Percentiles rank a stretch among this genome's conserved stretches.
phyloP scores from a whole-genome alignment of 1,139 yeast species.

The Magnusiomyces suaveolens region DNA sequence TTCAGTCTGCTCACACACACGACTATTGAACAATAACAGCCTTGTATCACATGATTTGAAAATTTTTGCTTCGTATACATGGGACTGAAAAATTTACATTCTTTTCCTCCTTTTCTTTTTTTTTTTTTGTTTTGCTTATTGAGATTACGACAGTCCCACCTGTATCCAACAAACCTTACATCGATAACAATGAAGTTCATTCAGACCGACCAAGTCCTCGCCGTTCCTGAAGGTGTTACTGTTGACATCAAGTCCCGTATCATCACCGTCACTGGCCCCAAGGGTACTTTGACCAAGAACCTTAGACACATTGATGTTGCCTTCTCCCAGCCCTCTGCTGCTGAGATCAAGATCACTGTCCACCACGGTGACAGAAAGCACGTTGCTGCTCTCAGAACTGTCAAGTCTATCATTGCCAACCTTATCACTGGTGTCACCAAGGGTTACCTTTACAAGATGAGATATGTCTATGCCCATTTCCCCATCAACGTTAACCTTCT shows the following conservation, averaged over 20 bases:
- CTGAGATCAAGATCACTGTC: conserved; percentile 76
- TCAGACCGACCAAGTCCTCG: conserved; percentile 86
- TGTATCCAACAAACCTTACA: conserved; percentile 1
- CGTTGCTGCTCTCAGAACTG: conserved; percentile 99
- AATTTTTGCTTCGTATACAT: neutral
- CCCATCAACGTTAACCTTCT: conserved; percentile 96
- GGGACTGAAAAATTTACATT: neutral
- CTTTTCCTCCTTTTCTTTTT: neutral
- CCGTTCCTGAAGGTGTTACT: conserved; percentile 89
- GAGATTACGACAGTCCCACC: conserved; percentile 5
- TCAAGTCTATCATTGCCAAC: conserved; percentile 89
- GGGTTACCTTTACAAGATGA: conserved; percentile 99
- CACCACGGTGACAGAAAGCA: conserved; percentile 99
- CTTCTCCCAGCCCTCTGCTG: conserved; percentile 64
- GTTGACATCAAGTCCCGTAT: conserved; percentile 87
- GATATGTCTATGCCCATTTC: conserved; percentile 99
- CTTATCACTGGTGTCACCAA: conserved; percentile 97
- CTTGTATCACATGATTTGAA: neutral
- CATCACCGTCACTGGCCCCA: conserved; percentile 93
- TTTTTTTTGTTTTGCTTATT: neutral
- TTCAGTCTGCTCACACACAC: too few relatives aligned
- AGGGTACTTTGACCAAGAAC: conserved; percentile 89
- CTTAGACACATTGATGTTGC: conserved; percentile 93
- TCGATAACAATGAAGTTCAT: conserved; percentile 68
- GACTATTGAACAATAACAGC: too few relatives aligned